Evolutionary conservation across 2,329 filamentous ascomycete species (phyloP).

Genomic region (Endoconidiophora polonica): DNA sequence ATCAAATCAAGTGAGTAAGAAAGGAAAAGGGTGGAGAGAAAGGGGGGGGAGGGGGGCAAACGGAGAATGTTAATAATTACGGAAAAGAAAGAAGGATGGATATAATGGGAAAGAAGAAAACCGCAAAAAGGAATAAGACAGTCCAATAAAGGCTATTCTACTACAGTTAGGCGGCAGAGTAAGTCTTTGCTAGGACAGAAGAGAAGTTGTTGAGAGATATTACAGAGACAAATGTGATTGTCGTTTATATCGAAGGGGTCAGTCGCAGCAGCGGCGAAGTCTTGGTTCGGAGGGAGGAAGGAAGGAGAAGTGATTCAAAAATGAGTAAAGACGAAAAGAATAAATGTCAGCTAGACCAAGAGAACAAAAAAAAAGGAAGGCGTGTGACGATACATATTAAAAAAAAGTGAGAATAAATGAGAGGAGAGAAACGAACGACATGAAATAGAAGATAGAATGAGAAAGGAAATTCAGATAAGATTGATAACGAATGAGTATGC

Average conservation of each 20-base stretch:
- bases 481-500: background rate
- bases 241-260: background rate
- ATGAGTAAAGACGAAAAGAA: background rate
- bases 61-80: background rate
- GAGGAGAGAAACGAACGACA: background rate
- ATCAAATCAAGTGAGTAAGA: background rate
- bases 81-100: background rate
- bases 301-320: background rate
- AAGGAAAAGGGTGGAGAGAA: background rate
- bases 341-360: background rate
- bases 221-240: no score
- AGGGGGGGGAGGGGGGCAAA: no score
- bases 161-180: no score
- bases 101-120: conserved; percentile 1
- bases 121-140: background rate
- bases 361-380: background rate
- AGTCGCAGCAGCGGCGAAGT: background rate
- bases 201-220: no score
- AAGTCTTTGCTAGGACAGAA: no score
- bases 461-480: background rate
- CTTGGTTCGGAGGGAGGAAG: background rate
- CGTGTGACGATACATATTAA: background rate
- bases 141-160: no score
- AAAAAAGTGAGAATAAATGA: background rate
- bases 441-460: background rate